Percentiles rank a stretch among this genome's conserved stretches.
Conservation (phyloP, 75 land plant species). For the Pinus taeda region DNA sequence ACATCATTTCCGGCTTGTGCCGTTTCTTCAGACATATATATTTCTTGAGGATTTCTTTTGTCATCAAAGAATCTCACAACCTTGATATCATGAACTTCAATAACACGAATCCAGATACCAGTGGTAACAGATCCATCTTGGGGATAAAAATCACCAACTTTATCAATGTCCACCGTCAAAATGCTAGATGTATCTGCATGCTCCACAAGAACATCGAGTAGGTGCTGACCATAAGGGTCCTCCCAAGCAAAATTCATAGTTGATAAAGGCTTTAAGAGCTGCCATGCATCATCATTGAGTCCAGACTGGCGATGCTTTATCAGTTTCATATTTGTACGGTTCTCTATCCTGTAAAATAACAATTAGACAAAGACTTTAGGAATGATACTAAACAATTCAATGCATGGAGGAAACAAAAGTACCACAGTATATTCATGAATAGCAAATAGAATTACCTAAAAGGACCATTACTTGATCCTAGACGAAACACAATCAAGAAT, state of each 20-base stretch:
- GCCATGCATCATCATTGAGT: constrained; percentile 69
- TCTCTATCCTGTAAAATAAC: constrained; percentile 72
- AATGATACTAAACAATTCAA: not conserved
- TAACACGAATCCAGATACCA: constrained; percentile 38
- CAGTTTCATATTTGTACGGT: constrained; percentile 37
- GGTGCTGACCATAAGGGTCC: constrained; percentile 69
- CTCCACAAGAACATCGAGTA: constrained; percentile 50
- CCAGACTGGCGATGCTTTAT: constrained; percentile 73
- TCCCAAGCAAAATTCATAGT: constrained; percentile 79
- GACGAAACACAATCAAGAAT: constrained; percentile 80
- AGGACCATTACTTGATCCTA: constrained; percentile 73
- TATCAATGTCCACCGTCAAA: constrained; percentile 46
- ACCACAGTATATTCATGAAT: not conserved
- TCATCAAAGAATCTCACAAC: constrained; percentile 54
- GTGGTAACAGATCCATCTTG: constrained; percentile 1
- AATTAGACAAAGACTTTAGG: not conserved
- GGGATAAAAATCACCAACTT: constrained; percentile 21
- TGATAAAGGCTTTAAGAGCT: constrained; percentile 57
- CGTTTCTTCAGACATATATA: constrained; percentile 19
- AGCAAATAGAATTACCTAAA: constrained; percentile 56
- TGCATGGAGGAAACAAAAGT: not conserved
- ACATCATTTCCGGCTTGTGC: constrained; percentile 11
- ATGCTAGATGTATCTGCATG: constrained; percentile 10
- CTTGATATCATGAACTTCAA: constrained; percentile 52
- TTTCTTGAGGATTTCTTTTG: not conserved